These are phyloP conservation scores for Fusarium sp. DNA, from an alignment of 2,329 filamentous ascomycete species.

Conservation along the genomic window DNA sequence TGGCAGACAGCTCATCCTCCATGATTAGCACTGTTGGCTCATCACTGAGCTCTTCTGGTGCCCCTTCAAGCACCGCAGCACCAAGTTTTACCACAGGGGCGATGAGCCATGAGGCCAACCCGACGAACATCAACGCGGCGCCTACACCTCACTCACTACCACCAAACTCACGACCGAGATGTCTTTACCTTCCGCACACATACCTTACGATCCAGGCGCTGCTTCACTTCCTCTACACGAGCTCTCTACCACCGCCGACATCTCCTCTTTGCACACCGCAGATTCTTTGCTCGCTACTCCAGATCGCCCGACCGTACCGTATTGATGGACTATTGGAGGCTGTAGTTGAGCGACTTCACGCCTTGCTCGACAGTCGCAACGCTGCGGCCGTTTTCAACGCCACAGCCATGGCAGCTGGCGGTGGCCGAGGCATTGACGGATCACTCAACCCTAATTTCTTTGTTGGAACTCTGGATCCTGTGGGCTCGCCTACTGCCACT, in stretches of 20 bases:
- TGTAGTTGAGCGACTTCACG: slow-evolving; percentile 89
- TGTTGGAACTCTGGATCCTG: slow-evolving; percentile 59
- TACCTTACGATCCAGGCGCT: slow-evolving; percentile 88
- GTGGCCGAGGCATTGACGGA: slow-evolving; percentile 83
- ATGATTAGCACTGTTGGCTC: slow-evolving; percentile 57
- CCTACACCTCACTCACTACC: slow-evolving; percentile 67
- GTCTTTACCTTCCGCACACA: slow-evolving; percentile 93
- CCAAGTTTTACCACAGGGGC: slow-evolving; percentile 54
- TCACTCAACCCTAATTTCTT: slow-evolving; percentile 71
- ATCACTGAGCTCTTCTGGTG: slow-evolving; percentile 50
- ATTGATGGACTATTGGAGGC: slow-evolving; percentile 93
- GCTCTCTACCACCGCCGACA: slow-evolving; percentile 78
- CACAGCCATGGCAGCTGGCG: slow-evolving; percentile 95
- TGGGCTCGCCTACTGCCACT: slow-evolving; percentile 48
- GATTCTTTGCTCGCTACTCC: slow-evolving; percentile 92
- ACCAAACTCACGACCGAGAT: slow-evolving; percentile 78
- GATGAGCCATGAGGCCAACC: slow-evolving; percentile 52
- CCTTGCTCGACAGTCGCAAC: slow-evolving; percentile 89
- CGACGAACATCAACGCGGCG: slow-evolving; percentile 59
- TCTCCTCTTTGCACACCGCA: slow-evolving; percentile 90
- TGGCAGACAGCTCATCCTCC: slow-evolving; percentile 59
- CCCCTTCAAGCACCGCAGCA: slow-evolving; percentile 55
- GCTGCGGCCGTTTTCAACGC: slow-evolving; percentile 98
- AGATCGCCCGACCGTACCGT: slow-evolving; percentile 92
- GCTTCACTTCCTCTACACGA: slow-evolving; percentile 93